Conservation (phyloP, 2,329 filamentous ascomycete genomes). For the Aquanectria penicillioides region DNA sequence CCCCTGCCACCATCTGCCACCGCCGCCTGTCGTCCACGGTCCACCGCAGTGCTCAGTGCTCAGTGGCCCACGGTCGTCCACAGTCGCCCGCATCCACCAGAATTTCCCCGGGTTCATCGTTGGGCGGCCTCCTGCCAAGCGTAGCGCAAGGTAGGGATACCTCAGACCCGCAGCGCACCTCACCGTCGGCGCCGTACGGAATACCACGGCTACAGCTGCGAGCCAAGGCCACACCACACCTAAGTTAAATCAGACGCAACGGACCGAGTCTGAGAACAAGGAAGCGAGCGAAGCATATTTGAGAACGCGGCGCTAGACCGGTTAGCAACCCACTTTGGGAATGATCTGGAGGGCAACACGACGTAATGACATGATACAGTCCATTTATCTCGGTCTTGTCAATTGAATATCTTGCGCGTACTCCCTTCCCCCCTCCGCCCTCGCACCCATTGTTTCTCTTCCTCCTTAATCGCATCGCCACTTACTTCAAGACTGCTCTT, state of each 20-base stretch:
- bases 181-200: too few species aligned
- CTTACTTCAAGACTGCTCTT: background rate
- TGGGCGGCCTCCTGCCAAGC: slow-evolving; percentile 24
- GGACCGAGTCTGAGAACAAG: slow-evolving; percentile 6
- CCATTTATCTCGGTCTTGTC: background rate
- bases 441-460: background rate
- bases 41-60: too few species aligned
- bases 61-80: too few species aligned
- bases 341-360: slow-evolving; percentile 13
- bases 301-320: slow-evolving; percentile 17
- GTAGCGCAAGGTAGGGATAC: background rate
- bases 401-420: slow-evolving; percentile 8
- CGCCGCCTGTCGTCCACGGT: too few species aligned
- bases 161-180: background rate
- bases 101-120: slow-evolving; percentile 6
- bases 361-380: slow-evolving; percentile 35
- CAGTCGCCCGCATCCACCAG: background rate
- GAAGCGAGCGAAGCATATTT: slow-evolving; percentile 4
- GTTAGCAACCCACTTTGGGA: slow-evolving; percentile 22
- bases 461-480: background rate
- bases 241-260: background rate
- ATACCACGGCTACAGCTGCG: too few species aligned
- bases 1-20: background rate
- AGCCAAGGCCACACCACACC: background rate
- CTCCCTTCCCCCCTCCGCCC: slow-evolving; percentile 1